Evolutionary conservation across 805 yeast species (phyloP), one percentile per base, ranked within the genome.

Genomic region (Lachancea nothofagi): DNA sequence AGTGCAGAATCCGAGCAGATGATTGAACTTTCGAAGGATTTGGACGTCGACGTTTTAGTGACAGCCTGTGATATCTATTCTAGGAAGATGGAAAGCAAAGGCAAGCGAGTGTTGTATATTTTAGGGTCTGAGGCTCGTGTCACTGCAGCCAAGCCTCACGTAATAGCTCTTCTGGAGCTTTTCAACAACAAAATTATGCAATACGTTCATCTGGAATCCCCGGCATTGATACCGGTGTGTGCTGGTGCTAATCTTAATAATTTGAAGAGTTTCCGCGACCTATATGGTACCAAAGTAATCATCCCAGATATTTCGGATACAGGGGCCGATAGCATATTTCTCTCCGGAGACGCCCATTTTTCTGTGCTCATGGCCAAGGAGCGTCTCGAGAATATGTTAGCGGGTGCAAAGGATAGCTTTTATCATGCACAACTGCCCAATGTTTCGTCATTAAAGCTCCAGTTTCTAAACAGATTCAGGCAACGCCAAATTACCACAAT

Each of bases 371-470:
- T 49, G 18, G 53, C 59, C 3, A 50, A 52, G 29, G 36, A 45
- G 20, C 39, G 43, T 2, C 19, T 56, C 19, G n/a, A 40, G 12
- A 30, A 41, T 14, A 43, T 46, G 12, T 25, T 50, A 7, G 34
- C 44, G n/a, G 34, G 29, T 3, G 21, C 40, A 3, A 37, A 36
- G 14, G 34, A 39, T n/a, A 36, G 31, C 19, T 25, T 44, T 12
- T 51, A 37, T 29, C 54, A 49, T 19, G 45, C 47, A 34, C 46
- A 40, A 22, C 44, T 54, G 19, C 38, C 34, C 2, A 50, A 48
- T 21, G 27, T 57, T 4, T 48, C 61, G 9, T 48, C 52, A 5
- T 46, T 48, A 9, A 59, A 59, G 41, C 28, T 58, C 18, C 41
- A 42, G 10, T 57, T 38, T 33, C 40, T 58, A 7, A 44, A 36